Base-by-base conservation (phyloP, 169 alveolate species). In the Plasmodium malariae region DNA sequence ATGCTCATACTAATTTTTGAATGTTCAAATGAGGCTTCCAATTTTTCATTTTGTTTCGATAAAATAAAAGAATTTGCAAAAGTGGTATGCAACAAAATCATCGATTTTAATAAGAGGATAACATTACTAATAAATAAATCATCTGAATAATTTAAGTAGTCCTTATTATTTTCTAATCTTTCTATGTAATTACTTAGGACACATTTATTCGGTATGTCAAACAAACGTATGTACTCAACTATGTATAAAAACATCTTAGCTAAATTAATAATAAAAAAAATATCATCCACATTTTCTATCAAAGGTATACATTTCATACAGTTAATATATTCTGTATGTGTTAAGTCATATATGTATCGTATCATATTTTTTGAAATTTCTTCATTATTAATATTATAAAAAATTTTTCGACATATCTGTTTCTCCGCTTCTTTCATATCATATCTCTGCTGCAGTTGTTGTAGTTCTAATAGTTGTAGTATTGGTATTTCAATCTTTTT, bases 311-410 rank as follows among this genome's bases (percentile, higher is more conserved):
- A 69, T 45, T 69, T 69, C 17, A 17, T 55, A 12, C 24, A 26
- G n/a, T 45, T 69, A 9, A 45, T 5, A 45, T 19, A 69, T 5
- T 43, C 62, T n/a, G 14, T 40, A 12, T 48, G 12, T 17, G 45
- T 69, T 45, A 69, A 69, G n/a, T 69, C 43, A 69, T 43, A 69
- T 43, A 69, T 69, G 45, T 69, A 69, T 40, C 12, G 11, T 9
- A 69, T 24, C 3, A 69, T 40, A 69, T 43, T 69, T 69, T 26
- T 69, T 30, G 36, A 19, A 43, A 14, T 24, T 1, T 12, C 12
- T 21, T 45, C 65, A 69, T 69, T 69, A 69, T 69, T 69, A 5
- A 69, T 40, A 69, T 69, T 69, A 45, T 19, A 69, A 21, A 69
- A 69, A 21, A 69, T 69, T 9, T 69, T 17, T 43, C 40, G 37